These are phyloP conservation scores for Gliomastix tumulicola DNA, from an alignment of 2,329 filamentous ascomycete species.

Conservation along the genomic window DNA sequence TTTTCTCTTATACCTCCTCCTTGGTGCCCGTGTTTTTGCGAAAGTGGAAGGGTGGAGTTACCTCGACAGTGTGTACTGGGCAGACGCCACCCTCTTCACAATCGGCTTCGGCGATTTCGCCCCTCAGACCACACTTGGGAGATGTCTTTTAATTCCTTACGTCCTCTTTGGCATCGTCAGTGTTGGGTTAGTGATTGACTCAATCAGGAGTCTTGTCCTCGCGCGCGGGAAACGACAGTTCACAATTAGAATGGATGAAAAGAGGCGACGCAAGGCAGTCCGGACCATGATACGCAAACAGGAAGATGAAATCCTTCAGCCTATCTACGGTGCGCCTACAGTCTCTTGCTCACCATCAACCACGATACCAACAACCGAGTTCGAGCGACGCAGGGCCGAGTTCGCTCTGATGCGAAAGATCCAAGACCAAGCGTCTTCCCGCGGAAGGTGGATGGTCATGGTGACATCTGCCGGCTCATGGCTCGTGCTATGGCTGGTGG, in stretches of 20 bases:
- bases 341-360: too few species aligned
- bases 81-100: constrained; percentile 63
- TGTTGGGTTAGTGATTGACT: constrained; percentile 75
- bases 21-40: constrained; percentile 71
- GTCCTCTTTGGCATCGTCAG: constrained; percentile 79
- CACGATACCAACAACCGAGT: constrained; percentile 31
- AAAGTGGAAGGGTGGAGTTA: constrained; percentile 68
- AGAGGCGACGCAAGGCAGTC: constrained; percentile 45
- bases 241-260: constrained; percentile 52
- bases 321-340: constrained; percentile 35
- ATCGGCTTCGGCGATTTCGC: constrained; percentile 53
- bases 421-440: constrained; percentile 55
- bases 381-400: constrained; percentile 58
- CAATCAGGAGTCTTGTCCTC: constrained; percentile 61
- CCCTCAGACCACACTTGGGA: constrained; percentile 44
- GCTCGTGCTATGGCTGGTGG: constrained; percentile 70
- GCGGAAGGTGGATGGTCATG: constrained; percentile 70
- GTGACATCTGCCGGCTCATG: constrained; percentile 61
- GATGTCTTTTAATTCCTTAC: constrained; percentile 74
- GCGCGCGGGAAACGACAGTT: constrained; percentile 49
- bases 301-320: constrained; percentile 39
- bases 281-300: constrained; percentile 36
- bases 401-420: constrained; percentile 82
- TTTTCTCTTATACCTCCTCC: constrained; percentile 73
- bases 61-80: constrained; percentile 74